Base-by-base conservation (phyloP, 495 filamentous ascomycete species). In the Daldinia bambusicola region DNA sequence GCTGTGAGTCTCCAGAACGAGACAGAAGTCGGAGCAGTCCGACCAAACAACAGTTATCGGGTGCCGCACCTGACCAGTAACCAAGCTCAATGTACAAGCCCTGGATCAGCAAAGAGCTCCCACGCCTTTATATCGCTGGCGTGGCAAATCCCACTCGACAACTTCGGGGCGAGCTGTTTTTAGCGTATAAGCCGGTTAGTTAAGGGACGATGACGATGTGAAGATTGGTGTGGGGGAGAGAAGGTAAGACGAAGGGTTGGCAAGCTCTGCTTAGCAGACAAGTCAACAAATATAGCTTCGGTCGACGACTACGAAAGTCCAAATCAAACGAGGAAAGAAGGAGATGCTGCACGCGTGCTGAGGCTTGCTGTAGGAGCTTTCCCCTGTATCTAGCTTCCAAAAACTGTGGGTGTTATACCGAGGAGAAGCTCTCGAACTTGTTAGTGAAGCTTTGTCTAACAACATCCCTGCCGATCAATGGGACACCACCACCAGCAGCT, bases 41-140 rank as follows among this genome's bases (percentile, higher is more conserved):
- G 70, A 63, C 70, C 70, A 72, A 72, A 72, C 70, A 72, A 65
- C 65, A 72, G 41, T 56, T 66, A 66, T 69, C 61, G 60, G 66
- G 13, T 69, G 38, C 66, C 66, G 66, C 70, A 73, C 70, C 70
- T 73, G 66, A 69, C 62, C 70, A 67, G 41, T 36, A 48, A 3
- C 55, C 61, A 26, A 26, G 26, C 26, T 26, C 3, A 3, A 26
- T 26, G 26, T 32, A 52, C 60, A 51, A 51, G 51, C 59, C 51
- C 20, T 68, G n/a, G 55, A 65, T 68, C 65, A 68, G 18, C 70
- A 65, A 14, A 56, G 26, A 61, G 43, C 45, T 67, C 63, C 60
- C 69, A 72, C 64, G 55, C 56, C 51, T 53, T 43, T 9, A 6
- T 3, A 55, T 58, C 37, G 43, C 36, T 66, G 40, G 66, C 20